Evolutionary conservation across 306 rosid species (phyloP).

Genomic region (Vicia villosa): DNA sequence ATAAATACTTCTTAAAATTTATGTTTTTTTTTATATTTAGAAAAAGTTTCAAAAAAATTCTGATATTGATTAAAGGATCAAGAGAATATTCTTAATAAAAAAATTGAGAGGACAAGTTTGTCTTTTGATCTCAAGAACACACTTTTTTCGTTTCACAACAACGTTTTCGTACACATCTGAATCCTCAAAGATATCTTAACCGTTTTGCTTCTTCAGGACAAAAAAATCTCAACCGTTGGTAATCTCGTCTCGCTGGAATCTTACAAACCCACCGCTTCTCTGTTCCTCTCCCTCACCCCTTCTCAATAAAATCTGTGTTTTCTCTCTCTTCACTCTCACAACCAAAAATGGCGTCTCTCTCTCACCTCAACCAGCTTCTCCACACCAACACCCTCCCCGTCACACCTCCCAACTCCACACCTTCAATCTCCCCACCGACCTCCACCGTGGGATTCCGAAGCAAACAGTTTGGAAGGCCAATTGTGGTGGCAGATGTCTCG

Average conservation of each 20-base stretch:
- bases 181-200: not conserved
- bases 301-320: conserved; percentile 29
- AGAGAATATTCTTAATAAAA: not conserved
- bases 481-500: conserved; percentile 26
- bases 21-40: too few relatives aligned
- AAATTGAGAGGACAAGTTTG: not conserved
- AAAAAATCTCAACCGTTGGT: not conserved
- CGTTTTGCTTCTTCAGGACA: conserved; percentile 7
- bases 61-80: too few relatives aligned
- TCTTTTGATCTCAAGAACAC: not conserved
- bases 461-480: conserved; percentile 30
- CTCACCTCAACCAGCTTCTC: conserved; percentile 51
- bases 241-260: not conserved
- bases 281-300: not conserved
- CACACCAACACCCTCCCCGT: conserved; percentile 46
- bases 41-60: too few relatives aligned
- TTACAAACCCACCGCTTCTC: conserved; percentile 8
- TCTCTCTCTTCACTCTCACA: not conserved
- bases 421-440: conserved; percentile 44
- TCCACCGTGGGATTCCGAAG: conserved; percentile 31
- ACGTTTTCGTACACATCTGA: not conserved
- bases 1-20: too few relatives aligned
- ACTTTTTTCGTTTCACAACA: not conserved
- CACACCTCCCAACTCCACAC: conserved; percentile 35
- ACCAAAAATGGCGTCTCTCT: conserved; percentile 58